Conservation (phyloP, 2,329 filamentous ascomycete genomes). For the Rhynchosporium secalis region DNA sequence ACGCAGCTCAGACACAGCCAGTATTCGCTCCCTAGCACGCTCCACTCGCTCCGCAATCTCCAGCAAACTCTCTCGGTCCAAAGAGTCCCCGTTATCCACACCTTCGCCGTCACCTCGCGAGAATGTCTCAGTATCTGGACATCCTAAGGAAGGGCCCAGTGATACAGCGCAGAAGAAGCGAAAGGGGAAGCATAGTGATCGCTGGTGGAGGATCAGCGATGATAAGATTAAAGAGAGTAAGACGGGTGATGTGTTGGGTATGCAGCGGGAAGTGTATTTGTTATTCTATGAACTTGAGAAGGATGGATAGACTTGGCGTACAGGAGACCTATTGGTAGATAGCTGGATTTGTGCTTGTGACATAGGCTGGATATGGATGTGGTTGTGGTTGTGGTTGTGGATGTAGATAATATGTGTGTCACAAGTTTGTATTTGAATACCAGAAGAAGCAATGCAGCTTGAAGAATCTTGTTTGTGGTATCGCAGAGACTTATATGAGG, state of each 20-base stretch:
- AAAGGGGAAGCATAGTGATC: slow-evolving; percentile 64
- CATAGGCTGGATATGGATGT: too few relatives aligned
- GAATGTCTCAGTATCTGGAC: background rate
- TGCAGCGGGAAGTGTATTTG: slow-evolving; percentile 95
- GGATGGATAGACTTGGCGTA: slow-evolving; percentile 23
- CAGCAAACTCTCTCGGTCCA: slow-evolving; percentile 39
- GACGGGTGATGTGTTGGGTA: slow-evolving; percentile 83
- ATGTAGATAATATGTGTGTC: too few relatives aligned
- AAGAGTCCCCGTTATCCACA: slow-evolving; percentile 20
- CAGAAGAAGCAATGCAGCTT: too few relatives aligned
- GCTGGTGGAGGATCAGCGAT: slow-evolving; percentile 98
- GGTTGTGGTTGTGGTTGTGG: too few relatives aligned
- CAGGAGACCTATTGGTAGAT: too few relatives aligned
- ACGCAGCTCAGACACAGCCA: slow-evolving; percentile 50
- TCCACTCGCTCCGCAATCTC: slow-evolving; percentile 57
- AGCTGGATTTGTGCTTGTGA: too few relatives aligned
- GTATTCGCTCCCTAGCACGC: slow-evolving; percentile 56
- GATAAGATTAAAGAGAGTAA: slow-evolving; percentile 95
- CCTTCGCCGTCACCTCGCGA: slow-evolving; percentile 10
- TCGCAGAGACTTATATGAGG: too few relatives aligned
- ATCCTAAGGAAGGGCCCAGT: slow-evolving; percentile 11
- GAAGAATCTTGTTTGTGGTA: too few relatives aligned
- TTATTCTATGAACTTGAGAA: slow-evolving; percentile 84
- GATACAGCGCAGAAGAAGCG: slow-evolving; percentile 46
- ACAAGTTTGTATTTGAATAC: too few relatives aligned